phyloP scores from a whole-genome alignment of 2,329 filamentous ascomycete genomes.

The Epichloe brachyelytri region DNA sequence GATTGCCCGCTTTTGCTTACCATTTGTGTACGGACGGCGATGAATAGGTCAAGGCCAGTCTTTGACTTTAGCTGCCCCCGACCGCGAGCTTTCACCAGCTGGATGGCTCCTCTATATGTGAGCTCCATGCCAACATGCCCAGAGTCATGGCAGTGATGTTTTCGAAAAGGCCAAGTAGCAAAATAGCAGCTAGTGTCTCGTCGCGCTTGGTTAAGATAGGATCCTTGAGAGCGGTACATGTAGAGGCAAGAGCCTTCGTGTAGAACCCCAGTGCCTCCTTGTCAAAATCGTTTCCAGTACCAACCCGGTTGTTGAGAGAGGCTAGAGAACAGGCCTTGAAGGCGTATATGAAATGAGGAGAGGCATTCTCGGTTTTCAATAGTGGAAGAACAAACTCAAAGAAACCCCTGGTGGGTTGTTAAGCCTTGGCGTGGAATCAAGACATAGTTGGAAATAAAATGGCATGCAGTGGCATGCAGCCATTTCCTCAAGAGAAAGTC shows the following conservation, averaged over 20 bases:
- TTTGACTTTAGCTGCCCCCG: constrained; percentile 39
- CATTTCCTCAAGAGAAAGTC: constrained; percentile 36
- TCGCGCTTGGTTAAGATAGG: constrained; percentile 35
- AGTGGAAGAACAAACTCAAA: constrained; percentile 46
- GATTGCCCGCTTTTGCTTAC: constrained; percentile 15
- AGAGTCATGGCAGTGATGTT: constrained; percentile 42
- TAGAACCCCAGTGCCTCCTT: constrained; percentile 35
- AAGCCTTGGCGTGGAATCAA: constrained; percentile 33
- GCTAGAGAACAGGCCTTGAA: constrained; percentile 47
- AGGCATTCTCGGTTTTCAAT: constrained; percentile 27
- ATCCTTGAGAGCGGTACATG: constrained; percentile 38
- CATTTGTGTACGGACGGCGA: constrained; percentile 47
- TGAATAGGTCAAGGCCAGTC: constrained; percentile 40
- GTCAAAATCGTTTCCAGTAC: constrained; percentile 18
- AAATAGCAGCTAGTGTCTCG: constrained; percentile 42
- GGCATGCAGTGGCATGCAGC: constrained; percentile 44
- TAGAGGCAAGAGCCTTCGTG: constrained; percentile 37
- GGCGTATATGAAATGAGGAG: constrained; percentile 37
- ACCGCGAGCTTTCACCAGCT: constrained; percentile 43
- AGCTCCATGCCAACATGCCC: constrained; percentile 44
- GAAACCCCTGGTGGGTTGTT: constrained; percentile 32
- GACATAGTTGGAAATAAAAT: constrained; percentile 48
- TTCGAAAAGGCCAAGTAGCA: constrained; percentile 48
- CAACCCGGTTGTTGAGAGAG: constrained; percentile 38
- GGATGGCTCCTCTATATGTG: constrained; percentile 48